These are phyloP conservation scores for Sporothrix pallida DNA, from an alignment of 2,329 filamentous ascomycete genomes.

Conservation along the genomic window DNA sequence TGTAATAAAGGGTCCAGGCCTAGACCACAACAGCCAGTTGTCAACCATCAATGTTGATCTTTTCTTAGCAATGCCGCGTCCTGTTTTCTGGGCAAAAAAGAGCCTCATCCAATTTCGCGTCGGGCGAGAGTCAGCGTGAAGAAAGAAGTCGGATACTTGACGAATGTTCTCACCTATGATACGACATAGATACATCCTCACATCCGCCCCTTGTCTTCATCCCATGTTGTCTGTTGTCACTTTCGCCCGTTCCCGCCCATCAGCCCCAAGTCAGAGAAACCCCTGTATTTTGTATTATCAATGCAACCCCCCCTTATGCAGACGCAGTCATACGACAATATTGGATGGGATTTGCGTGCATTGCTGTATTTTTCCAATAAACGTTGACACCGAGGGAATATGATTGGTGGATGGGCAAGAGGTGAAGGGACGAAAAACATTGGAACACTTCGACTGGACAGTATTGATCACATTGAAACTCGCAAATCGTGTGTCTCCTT, in stretches of 20 bases:
- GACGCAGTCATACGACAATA: slow-evolving; percentile 2
- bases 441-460: background rate
- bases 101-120: slow-evolving; percentile 19
- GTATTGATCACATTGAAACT: background rate
- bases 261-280: background rate
- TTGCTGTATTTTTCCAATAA: background rate
- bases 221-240: background rate
- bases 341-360: background rate
- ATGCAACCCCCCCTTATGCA: slow-evolving; percentile 6
- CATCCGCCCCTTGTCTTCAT: background rate
- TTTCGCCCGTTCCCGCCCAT: background rate
- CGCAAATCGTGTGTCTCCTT: slow-evolving; percentile 18
- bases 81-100: background rate
- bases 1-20: background rate
- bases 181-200: no score
- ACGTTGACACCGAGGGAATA: background rate
- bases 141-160: background rate
- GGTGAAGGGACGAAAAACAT: no score
- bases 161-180: background rate
- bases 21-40: background rate
- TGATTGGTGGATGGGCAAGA: background rate
- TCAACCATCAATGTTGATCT: background rate
- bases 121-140: background rate
- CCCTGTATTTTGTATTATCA: slow-evolving; percentile 1
- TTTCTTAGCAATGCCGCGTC: background rate